Base-by-base conservation (phyloP, 768 basidiomycete species). In the Saitozyma sp. region DNA sequence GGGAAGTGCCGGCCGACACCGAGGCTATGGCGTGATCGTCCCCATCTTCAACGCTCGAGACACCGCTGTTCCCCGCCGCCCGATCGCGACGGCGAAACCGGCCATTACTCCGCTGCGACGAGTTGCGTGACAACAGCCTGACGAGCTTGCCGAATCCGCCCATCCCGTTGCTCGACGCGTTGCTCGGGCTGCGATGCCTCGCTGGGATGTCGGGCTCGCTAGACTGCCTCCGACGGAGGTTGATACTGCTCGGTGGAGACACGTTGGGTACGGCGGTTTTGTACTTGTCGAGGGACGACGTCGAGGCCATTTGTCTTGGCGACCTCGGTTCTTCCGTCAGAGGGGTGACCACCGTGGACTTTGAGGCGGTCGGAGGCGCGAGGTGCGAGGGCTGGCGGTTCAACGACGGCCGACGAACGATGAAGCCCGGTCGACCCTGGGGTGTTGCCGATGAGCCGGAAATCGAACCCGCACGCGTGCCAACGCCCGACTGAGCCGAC, bases 131-230 rank as follows among this genome's bases (percentile, higher is more conserved):
- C 14, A 77, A 64, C 13, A 77, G 56, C 39, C 68, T 59, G 11
- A 62, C 71, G 16, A 79, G 54, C 51, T 73, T 76, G 53, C 65
- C 64, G 11, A 78, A 45, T 29, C 56, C 61, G 13, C 48, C 20
- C 60, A 55, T 49, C 59, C 52, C 61, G 17, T 63, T 65, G 45
- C 67, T 69, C 13, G 65, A 69, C 11, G 75, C 77, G 43, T 71
- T 75, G 45, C 73, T 76, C 16, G 73, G 65, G n/a, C 76, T 68
- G 29, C 76, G 64, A 39, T 71, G 66, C 20, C 76, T 67, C 29
- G 65, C 66, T 4, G 54, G 37, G 0, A 56, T 58, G 29, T 73
- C 74, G 40, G 65, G 52, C 50, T 74, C 75, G 50, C 59, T 62
- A 2, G 68, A 70, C 29, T 64, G 68, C 13, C 29, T 29, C 5